A percentile compares a stretch with the other conserved stretches of the same genome.
phyloP scores from a whole-genome alignment of 2,329 filamentous ascomycete genomes.

The Beauveria bassiana region DNA sequence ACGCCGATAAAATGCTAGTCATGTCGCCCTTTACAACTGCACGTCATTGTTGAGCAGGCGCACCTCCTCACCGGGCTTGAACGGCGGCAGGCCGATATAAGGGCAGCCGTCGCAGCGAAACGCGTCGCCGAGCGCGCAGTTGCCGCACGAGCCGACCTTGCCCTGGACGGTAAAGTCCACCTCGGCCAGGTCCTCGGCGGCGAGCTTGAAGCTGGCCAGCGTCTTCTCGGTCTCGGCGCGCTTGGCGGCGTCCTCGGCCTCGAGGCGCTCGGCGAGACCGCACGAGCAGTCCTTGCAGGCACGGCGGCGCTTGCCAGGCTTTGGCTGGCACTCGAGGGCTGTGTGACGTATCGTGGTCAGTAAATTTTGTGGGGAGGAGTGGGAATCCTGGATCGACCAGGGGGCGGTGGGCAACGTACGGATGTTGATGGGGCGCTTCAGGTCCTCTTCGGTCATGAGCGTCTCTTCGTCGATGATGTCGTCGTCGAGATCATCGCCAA shows the following conservation, averaged over 20 bases:
- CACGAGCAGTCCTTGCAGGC: conserved; percentile 98
- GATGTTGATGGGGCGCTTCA: conserved; percentile 67
- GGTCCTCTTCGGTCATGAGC: conserved; percentile 77
- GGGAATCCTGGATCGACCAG: background rate
- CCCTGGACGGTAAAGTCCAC: conserved; percentile 97
- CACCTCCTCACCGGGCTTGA: conserved; percentile 95
- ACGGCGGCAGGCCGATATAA: conserved; percentile 86
- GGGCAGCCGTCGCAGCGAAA: conserved; percentile 68
- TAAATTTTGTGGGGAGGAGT: conserved; percentile 1
- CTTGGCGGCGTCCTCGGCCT: conserved; percentile 73
- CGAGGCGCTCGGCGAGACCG: conserved; percentile 76
- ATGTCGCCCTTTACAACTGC: conserved; percentile 51
- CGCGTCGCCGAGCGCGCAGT: conserved; percentile 88
- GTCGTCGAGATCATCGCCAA: conserved; percentile 60
- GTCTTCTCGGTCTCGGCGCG: conserved; percentile 57
- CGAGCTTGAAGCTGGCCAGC: conserved; percentile 64
- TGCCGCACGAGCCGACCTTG: conserved; percentile 90
- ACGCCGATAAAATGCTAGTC: conserved; percentile 8
- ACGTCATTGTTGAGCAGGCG: conserved; percentile 77
- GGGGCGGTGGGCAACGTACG: conserved; percentile 49
- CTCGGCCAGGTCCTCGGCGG: conserved; percentile 69
- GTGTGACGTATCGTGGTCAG: conserved; percentile 19
- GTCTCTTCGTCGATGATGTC: conserved; percentile 89
- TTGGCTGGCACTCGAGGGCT: conserved; percentile 81
- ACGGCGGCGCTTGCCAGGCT: conserved; percentile 78